Evolutionary conservation across 2,329 filamentous ascomycete genomes (phyloP).

Genomic region (Colletotrichum neosansevieriae): DNA sequence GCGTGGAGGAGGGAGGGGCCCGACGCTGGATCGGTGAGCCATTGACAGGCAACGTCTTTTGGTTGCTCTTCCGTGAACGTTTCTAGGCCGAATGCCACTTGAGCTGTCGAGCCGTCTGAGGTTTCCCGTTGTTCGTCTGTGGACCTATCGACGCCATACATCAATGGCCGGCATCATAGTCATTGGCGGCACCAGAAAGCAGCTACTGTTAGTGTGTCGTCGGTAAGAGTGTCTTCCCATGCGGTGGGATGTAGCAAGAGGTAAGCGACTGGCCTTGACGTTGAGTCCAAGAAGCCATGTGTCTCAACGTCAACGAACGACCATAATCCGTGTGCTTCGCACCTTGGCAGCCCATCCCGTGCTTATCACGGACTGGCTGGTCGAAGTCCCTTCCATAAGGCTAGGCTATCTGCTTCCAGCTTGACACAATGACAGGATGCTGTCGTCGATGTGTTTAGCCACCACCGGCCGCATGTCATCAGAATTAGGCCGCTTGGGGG

Average conservation of each 20-base stretch:
- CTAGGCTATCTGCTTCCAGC: constrained; percentile 9
- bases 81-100: background rate
- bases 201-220: background rate
- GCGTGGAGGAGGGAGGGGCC: constrained; percentile 23
- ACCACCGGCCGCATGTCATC: background rate
- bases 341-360: background rate
- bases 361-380: constrained; percentile 12
- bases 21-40: constrained; percentile 24
- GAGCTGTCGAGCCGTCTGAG: constrained; percentile 8
- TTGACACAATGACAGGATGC: background rate
- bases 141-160: constrained; percentile 8
- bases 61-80: background rate
- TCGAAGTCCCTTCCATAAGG: background rate
- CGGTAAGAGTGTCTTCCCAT: background rate
- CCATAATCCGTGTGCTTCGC: constrained; percentile 4
- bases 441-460: background rate
- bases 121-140: background rate
- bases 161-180: background rate
- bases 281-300: background rate
- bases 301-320: background rate
- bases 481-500: background rate
- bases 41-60: constrained; percentile 5
- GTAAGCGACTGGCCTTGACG: background rate
- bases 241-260: background rate
- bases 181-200: background rate